Percentiles rank a stretch among this genome's conserved stretches.
Conservation (phyloP, 2,329 filamentous ascomycete genomes). For the Dothideomycetidae sp. region DNA sequence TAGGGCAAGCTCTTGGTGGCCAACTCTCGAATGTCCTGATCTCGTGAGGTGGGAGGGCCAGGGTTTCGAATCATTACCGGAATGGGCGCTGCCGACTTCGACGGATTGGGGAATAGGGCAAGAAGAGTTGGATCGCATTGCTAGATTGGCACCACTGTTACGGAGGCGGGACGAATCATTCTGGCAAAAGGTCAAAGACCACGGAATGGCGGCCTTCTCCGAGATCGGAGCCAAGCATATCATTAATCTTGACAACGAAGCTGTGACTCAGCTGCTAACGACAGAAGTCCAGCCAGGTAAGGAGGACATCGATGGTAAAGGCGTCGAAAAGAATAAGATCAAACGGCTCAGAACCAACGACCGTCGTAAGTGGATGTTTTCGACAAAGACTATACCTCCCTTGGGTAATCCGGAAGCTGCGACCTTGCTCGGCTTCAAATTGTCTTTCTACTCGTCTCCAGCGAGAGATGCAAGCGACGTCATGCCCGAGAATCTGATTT, state of each 20-base stretch:
- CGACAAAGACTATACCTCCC: constrained; percentile 69
- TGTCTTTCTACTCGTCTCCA: constrained; percentile 81
- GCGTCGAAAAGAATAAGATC: constrained; percentile 24
- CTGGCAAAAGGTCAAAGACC: constrained; percentile 63
- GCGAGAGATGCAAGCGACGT: constrained; percentile 61
- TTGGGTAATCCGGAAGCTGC: constrained; percentile 82
- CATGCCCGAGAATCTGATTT: constrained; percentile 83
- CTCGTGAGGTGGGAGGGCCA: constrained; percentile 34
- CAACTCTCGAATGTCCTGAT: constrained; percentile 45
- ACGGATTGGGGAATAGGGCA: constrained; percentile 48
- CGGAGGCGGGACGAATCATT: constrained; percentile 58
- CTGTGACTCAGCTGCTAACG: constrained; percentile 19
- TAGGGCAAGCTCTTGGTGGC: constrained; percentile 93
- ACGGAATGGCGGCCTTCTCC: constrained; percentile 75
- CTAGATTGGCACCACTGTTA: constrained; percentile 35
- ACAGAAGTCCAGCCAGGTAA: constrained; percentile 19
- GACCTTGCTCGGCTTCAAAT: constrained; percentile 90
- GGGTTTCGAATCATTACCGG: constrained; percentile 55
- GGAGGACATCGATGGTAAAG: constrained; percentile 23
- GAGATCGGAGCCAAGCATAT: constrained; percentile 65
- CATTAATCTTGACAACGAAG: constrained; percentile 41
- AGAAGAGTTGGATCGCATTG: constrained; percentile 49
- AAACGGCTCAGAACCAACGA: constrained; percentile 38
- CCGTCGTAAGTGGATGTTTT: constrained; percentile 59
- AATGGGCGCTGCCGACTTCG: constrained; percentile 68